Percentiles rank a stretch among this genome's conserved stretches.
phyloP scores from a whole-genome alignment of 495 filamentous ascomycete genomes.

The Xylaria acuta region DNA sequence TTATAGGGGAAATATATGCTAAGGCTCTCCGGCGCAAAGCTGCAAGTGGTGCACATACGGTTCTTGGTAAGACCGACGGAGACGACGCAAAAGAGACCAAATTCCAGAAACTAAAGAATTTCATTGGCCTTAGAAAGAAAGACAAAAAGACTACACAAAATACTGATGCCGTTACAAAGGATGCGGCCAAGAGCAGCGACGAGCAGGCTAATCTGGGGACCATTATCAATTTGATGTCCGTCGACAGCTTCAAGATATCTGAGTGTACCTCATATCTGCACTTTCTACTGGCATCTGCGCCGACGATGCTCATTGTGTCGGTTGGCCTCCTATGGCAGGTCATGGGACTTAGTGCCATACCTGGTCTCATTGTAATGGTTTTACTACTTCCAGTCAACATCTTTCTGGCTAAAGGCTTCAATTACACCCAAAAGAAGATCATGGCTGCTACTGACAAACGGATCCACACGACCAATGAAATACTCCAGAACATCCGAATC shows the following conservation, averaged over 20 bases:
- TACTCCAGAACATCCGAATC: slow-evolving; percentile 96
- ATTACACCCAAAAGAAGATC: slow-evolving; percentile 83
- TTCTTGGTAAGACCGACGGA: slow-evolving; percentile 60
- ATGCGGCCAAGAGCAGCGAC: slow-evolving; percentile 53
- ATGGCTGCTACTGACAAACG: slow-evolving; percentile 94
- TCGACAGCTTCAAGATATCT: slow-evolving; percentile 98
- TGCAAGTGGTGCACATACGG: slow-evolving; percentile 73
- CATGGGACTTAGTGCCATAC: slow-evolving; percentile 91
- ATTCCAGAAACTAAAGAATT: slow-evolving; percentile 50
- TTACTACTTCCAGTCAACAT: slow-evolving; percentile 89
- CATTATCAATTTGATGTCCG: slow-evolving; percentile 98
- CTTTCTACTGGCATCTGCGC: slow-evolving; percentile 85
- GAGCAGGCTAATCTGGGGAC: slow-evolving; percentile 90
- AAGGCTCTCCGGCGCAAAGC: slow-evolving; percentile 95
- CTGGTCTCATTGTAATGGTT: slow-evolving; percentile 91
- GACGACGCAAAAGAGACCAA: slow-evolving; percentile 54
- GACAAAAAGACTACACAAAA: slow-evolving; percentile 45
- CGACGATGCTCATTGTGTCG: slow-evolving; percentile 78
- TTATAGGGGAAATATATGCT: slow-evolving; percentile 97
- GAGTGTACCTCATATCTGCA: slow-evolving; percentile 92
- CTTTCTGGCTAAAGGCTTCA: slow-evolving; percentile 82
- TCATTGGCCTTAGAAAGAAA: slow-evolving; percentile 68
- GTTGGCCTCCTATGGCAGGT: slow-evolving; percentile 80
- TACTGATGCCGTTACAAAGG: slow-evolving; percentile 39
- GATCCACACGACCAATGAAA: slow-evolving; percentile 96